Percentiles rank a stretch among this genome's conserved stretches.
phyloP scores from a whole-genome alignment of 2,329 filamentous ascomycete species.

The Fusarium sp. region DNA sequence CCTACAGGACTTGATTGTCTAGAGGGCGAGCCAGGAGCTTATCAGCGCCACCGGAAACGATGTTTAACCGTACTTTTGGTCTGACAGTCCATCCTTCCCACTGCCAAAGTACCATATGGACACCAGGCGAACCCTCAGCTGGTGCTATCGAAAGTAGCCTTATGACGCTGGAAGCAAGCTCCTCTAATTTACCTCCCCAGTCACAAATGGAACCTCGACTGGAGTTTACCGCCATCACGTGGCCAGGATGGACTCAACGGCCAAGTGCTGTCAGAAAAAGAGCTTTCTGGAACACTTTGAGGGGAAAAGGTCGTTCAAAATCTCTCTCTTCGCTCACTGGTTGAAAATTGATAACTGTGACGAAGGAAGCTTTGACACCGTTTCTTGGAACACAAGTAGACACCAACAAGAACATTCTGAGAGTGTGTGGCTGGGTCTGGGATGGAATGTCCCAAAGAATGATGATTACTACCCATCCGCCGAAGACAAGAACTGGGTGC shows the following conservation, averaged over 20 bases:
- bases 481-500: not conserved
- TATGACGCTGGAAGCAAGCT: not conserved
- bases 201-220: constrained; percentile 10
- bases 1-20: not conserved
- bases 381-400: constrained; percentile 13
- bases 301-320: constrained; percentile 1
- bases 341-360: constrained; percentile 6
- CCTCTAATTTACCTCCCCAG: constrained; percentile 13
- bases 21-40: constrained; percentile 5
- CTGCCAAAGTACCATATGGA: not conserved
- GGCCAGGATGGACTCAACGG: constrained; percentile 22
- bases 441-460: not conserved
- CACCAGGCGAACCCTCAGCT: not conserved
- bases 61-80: constrained; percentile 15
- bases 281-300: not conserved
- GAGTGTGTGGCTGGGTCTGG: constrained; percentile 10
- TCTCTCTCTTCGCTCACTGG: not conserved
- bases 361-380: constrained; percentile 8
- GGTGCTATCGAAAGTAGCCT: not conserved
- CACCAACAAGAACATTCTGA: constrained; percentile 27
- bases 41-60: not conserved
- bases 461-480: not conserved
- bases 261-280: not conserved
- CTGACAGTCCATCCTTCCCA: not conserved
- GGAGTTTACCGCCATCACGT: constrained; percentile 18